Evolutionary conservation across 768 basidiomycete genomes (phyloP).

Genomic region (Sporobolomyces pararoseus): DNA sequence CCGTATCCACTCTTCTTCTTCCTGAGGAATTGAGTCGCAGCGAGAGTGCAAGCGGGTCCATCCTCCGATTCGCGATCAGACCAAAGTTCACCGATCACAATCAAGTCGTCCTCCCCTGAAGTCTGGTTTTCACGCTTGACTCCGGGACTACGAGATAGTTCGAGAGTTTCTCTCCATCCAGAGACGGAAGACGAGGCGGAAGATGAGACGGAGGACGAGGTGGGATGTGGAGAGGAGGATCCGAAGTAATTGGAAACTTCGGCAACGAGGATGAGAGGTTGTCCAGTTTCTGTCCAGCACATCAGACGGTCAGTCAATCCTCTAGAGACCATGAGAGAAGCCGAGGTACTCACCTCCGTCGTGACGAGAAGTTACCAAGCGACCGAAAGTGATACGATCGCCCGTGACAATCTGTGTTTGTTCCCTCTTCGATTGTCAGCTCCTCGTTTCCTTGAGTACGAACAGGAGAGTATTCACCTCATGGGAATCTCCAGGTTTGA

Average conservation of each 20-base stretch:
- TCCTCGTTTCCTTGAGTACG: too few species aligned
- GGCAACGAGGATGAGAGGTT: slow-evolving; percentile 20
- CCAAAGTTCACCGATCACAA: not conserved
- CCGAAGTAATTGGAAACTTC: not conserved
- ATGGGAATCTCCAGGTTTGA: not conserved
- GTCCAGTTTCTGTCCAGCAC: slow-evolving; percentile 2
- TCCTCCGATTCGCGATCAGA: not conserved
- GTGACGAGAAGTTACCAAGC: not conserved
- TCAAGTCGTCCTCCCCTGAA: not conserved
- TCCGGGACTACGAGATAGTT: too few species aligned
- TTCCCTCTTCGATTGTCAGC: too few species aligned
- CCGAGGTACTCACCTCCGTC: not conserved
- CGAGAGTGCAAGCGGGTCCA: not conserved
- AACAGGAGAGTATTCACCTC: slow-evolving; percentile 6
- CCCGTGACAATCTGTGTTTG: not conserved
- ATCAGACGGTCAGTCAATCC: not conserved
- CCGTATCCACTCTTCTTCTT: slow-evolving; percentile 11
- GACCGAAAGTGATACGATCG: slow-evolving; percentile 22
- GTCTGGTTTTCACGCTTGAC: not conserved
- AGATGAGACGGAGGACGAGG: not conserved
- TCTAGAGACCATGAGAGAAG: not conserved
- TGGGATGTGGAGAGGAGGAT: not conserved
- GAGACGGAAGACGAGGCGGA: not conserved
- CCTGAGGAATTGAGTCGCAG: not conserved
- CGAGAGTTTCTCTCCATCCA: not conserved